These are phyloP conservation scores for Talaromyces sp. DNA, from an alignment of 2,329 filamentous ascomycete species.

Conservation along the genomic window DNA sequence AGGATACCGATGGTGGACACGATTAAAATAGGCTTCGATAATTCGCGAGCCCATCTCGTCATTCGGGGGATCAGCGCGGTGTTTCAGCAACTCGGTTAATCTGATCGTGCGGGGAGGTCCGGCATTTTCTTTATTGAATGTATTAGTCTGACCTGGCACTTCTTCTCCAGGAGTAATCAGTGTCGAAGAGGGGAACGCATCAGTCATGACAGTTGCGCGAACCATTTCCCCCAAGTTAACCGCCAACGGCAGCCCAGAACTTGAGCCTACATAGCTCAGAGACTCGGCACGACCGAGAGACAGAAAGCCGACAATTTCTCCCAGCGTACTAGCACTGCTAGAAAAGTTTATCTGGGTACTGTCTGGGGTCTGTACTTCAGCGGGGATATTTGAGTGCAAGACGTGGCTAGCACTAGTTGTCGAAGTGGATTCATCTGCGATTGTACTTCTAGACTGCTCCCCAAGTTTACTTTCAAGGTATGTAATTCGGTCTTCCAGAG, in stretches of 20 bases:
- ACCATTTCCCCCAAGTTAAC: slow-evolving; percentile 49
- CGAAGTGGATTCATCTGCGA: slow-evolving; percentile 8
- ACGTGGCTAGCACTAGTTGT: slow-evolving; percentile 12
- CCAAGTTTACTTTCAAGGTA: slow-evolving; percentile 29
- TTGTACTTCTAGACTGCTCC: slow-evolving; percentile 17
- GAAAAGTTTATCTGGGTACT: slow-evolving; percentile 15
- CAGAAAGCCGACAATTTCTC: slow-evolving; percentile 46
- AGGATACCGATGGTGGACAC: slow-evolving; percentile 46
- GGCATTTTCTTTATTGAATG: slow-evolving; percentile 12
- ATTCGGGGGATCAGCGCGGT: slow-evolving; percentile 41
- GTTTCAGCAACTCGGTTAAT: slow-evolving; percentile 38
- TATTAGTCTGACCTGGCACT: neutral
- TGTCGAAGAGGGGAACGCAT: slow-evolving; percentile 34
- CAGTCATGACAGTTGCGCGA: slow-evolving; percentile 50
- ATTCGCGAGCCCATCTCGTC: slow-evolving; percentile 42
- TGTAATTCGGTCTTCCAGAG: slow-evolving; percentile 37
- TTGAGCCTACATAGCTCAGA: slow-evolving; percentile 46
- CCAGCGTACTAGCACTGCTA: slow-evolving; percentile 29
- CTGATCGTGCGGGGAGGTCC: slow-evolving; percentile 21
- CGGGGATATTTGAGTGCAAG: slow-evolving; percentile 16
- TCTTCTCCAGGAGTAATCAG: neutral
- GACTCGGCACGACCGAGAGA: slow-evolving; percentile 42
- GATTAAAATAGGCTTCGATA: slow-evolving; percentile 40
- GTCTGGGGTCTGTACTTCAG: slow-evolving; percentile 18
- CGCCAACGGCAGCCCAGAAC: slow-evolving; percentile 45